phyloP scores from a whole-genome alignment of 495 filamentous ascomycete genomes.

The Poronia punctata region DNA sequence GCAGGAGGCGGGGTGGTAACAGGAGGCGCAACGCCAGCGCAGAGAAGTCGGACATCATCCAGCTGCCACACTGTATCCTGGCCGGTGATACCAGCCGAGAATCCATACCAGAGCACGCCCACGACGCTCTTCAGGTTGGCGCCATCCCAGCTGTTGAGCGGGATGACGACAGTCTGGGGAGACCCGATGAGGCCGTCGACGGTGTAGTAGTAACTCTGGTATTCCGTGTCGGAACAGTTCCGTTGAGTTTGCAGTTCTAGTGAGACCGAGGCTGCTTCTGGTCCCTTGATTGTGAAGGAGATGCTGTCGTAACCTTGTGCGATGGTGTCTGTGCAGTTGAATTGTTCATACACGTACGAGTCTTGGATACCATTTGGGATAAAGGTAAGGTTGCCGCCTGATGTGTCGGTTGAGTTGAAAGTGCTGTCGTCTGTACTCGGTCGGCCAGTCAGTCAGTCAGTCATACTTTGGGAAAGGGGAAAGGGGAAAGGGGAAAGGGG shows the following conservation, averaged over 20 bases:
- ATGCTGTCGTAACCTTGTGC: slow-evolving; percentile 44
- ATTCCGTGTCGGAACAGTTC: slow-evolving; percentile 35
- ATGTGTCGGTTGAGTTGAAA: slow-evolving; percentile 43
- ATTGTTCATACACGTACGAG: slow-evolving; percentile 56
- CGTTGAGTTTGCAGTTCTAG: slow-evolving; percentile 49
- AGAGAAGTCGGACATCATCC: slow-evolving; percentile 46
- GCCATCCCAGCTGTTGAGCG: slow-evolving; percentile 42
- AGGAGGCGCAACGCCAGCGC: slow-evolving; percentile 23
- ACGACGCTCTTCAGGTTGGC: slow-evolving; percentile 48
- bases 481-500: no score
- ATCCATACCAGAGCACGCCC: slow-evolving; percentile 45
- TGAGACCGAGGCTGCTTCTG: slow-evolving; percentile 39
- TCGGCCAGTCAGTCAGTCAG: slow-evolving; percentile 6
- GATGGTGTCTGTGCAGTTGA: slow-evolving; percentile 41
- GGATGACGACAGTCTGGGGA: slow-evolving; percentile 46
- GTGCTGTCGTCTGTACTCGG: slow-evolving; percentile 44
- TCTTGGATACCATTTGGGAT: slow-evolving; percentile 34
- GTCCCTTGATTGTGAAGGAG: slow-evolving; percentile 49
- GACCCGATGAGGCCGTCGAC: slow-evolving; percentile 44
- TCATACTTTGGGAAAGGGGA: not conserved
- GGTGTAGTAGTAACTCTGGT: slow-evolving; percentile 40
- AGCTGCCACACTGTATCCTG: slow-evolving; percentile 40
- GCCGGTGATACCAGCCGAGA: slow-evolving; percentile 32
- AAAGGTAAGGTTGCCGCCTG: slow-evolving; percentile 44
- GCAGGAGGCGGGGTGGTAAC: slow-evolving; percentile 13